Conservation (phyloP, 768 basidiomycete genomes). For the Mycena maculata region DNA sequence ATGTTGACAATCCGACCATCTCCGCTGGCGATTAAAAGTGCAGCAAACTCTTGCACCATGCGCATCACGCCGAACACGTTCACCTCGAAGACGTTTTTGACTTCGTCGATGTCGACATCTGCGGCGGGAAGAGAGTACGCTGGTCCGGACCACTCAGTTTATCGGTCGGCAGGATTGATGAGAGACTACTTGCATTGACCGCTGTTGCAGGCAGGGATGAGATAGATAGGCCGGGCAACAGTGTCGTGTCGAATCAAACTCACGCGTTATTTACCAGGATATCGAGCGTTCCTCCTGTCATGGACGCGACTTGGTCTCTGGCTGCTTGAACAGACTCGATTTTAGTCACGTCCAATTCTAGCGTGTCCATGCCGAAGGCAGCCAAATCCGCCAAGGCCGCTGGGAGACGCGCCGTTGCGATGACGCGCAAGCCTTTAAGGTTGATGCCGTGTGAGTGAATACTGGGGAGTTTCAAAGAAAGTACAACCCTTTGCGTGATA, state of each 20-base stretch:
- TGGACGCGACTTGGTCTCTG: constrained; percentile 25
- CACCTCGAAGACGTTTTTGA: constrained; percentile 42
- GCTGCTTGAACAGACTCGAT: constrained; percentile 31
- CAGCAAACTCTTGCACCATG: constrained; percentile 47
- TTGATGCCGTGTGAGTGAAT: background rate
- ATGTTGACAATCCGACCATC: constrained; percentile 45
- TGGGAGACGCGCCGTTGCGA: constrained; percentile 42
- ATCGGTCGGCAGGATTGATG: background rate
- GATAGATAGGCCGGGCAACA: no score
- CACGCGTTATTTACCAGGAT: constrained; percentile 39
- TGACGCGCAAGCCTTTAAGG: constrained; percentile 39
- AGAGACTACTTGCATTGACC: constrained; percentile 12
- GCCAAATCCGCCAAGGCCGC: constrained; percentile 37
- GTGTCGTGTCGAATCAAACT: no score
- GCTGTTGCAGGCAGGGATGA: no score
- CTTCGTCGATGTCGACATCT: constrained; percentile 39
- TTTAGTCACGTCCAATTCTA: constrained; percentile 42
- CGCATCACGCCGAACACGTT: constrained; percentile 48
- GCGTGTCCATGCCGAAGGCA: constrained; percentile 36
- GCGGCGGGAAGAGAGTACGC: constrained; percentile 36
- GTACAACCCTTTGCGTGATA: constrained; percentile 28
- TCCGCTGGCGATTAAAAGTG: constrained; percentile 41
- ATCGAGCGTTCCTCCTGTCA: constrained; percentile 44
- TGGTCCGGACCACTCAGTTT: constrained; percentile 1
- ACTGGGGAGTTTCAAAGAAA: background rate